A percentile compares a stretch with the other conserved stretches of the same genome.
These are phyloP conservation scores for Madurella fahalii DNA, from an alignment of 2,329 filamentous ascomycete species.

Conservation along the genomic window DNA sequence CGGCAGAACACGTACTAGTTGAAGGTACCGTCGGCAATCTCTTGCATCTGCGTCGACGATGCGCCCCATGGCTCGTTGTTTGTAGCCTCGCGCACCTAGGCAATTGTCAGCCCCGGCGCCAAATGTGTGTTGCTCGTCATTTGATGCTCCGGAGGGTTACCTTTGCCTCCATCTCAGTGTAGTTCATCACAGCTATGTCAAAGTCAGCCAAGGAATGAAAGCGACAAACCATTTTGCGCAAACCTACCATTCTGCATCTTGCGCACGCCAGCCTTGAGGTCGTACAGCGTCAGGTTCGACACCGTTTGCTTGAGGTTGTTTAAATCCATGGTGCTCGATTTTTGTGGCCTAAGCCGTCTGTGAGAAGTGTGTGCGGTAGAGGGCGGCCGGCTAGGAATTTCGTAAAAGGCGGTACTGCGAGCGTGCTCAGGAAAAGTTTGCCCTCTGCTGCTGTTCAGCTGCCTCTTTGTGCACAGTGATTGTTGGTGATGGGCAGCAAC, in stretches of 20 bases:
- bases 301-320: constrained; percentile 81
- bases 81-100: constrained; percentile 88
- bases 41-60: constrained; percentile 83
- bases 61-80: constrained; percentile 98
- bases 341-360: neutral
- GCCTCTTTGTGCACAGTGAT: neutral
- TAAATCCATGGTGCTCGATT: constrained; percentile 66
- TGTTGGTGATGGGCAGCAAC: constrained; percentile 6
- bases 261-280: constrained; percentile 88
- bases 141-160: constrained; percentile 30
- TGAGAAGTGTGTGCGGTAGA: neutral
- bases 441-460: neutral
- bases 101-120: constrained; percentile 3
- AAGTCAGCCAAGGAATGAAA: constrained; percentile 9
- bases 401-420: neutral
- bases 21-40: constrained; percentile 96
- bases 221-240: neutral
- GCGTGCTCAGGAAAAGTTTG: neutral
- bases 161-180: constrained; percentile 85
- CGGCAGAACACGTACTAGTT: constrained; percentile 70
- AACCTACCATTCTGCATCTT: constrained; percentile 91
- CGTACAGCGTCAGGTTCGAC: constrained; percentile 88
- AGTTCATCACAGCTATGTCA: constrained; percentile 84
- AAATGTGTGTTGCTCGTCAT: constrained; percentile 3
- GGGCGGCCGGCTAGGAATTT: neutral